Base-by-base conservation (phyloP, 768 basidiomycete genomes). In the Fomitopsis serialis region DNA sequence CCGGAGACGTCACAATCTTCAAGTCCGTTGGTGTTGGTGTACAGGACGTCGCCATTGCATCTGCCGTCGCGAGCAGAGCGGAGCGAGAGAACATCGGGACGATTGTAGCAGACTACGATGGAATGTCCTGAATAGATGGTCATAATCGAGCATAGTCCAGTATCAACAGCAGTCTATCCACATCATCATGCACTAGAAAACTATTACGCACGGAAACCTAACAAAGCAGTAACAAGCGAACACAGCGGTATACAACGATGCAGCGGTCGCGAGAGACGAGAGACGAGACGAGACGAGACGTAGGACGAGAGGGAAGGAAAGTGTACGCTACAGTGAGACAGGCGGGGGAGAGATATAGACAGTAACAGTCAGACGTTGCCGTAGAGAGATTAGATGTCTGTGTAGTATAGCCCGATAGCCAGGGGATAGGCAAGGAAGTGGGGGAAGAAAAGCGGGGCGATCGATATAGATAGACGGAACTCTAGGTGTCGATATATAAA, bases 21-120 rank as follows among this genome's bases (percentile, higher is more conserved):
- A 95, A 94, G 70, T 89, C 87, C 0, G 93, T 95, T 5, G 92
- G 93, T 2, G 68, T 93, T 6, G 90, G 88, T 1, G 68, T 90
- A n/a, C 92, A 95, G 61, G 93, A 96, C 58, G 88, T 90, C 4
- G 88, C 85, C 0, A 89, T 95, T 54, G 83, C 90, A 10, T 75
- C 70, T 51, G 78, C 85, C 2, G 80, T 92, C 1, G 77, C 92
- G 2, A 68, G 77, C 3, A 75, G 74, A 48, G 91, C 92, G 1
- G 70, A 81, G 59, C 62, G 71, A 50, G 68, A 76, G 61, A 74
- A 73, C 1, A 58, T 80, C 4, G 89, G 91, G 8, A 79, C 71
- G 0, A 50, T 61, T 0, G 69, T 90, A 17, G 56, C 51, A 11
- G 49, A 53, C 5, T 61, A 55, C 51, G 57, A 58, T 21, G 47